Percentiles rank a stretch among this genome's conserved stretches.
Conservation (phyloP, 305 asterid species). For the Withania somnifera region DNA sequence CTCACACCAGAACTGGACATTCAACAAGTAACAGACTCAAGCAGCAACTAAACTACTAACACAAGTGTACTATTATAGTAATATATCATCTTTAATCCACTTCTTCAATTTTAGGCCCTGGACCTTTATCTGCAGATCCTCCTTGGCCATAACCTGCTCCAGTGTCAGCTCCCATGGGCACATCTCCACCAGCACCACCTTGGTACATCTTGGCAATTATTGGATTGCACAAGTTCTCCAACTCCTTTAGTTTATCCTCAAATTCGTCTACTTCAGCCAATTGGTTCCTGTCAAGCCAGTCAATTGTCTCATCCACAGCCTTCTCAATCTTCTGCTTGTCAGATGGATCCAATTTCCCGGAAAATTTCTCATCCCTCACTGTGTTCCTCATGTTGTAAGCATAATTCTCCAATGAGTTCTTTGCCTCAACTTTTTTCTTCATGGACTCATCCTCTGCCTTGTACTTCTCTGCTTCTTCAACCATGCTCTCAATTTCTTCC, state of each 20-base stretch:
- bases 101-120: conserved; percentile 52
- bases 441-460: conserved; percentile 45
- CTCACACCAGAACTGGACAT: neutral
- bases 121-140: conserved; percentile 7
- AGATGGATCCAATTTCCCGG: conserved; percentile 18
- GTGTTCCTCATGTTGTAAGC: conserved; percentile 40
- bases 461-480: conserved; percentile 43
- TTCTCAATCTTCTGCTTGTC: conserved; percentile 44
- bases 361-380: conserved; percentile 35
- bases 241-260: conserved; percentile 45
- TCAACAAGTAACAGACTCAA: no score
- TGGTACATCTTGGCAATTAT: conserved; percentile 38
- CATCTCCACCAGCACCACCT: conserved; percentile 30
- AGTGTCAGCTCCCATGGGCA: conserved; percentile 31
- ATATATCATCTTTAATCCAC: conserved; percentile 24
- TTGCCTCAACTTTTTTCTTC: conserved; percentile 50
- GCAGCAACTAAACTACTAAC: neutral
- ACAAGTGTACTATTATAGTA: neutral
- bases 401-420: conserved; percentile 42
- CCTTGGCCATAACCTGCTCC: conserved; percentile 18
- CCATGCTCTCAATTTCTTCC: conserved; percentile 48
- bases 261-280: conserved; percentile 51
- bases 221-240: conserved; percentile 42
- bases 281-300: conserved; percentile 50
- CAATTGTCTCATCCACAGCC: conserved; percentile 32